phyloP scores from a whole-genome alignment of 495 filamentous ascomycete genomes.

The Xylaria palmicola region DNA sequence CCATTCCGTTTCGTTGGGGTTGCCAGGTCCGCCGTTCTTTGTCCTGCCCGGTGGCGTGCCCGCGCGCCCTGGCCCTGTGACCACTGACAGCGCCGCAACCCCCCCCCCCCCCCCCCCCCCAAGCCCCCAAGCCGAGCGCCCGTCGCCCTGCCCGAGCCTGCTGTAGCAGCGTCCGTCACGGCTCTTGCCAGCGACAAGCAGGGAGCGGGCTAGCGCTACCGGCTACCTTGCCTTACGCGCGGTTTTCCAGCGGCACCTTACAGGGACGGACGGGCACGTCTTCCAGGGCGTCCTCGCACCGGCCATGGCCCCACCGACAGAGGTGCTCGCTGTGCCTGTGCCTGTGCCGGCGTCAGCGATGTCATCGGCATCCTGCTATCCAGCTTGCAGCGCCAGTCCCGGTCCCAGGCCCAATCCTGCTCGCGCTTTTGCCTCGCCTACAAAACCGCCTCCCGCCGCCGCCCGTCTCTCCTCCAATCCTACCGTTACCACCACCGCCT shows the following conservation, averaged over 20 bases:
- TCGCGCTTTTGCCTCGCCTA: conserved; percentile 15
- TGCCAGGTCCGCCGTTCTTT: background rate
- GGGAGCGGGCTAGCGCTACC: background rate
- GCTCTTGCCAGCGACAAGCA: background rate
- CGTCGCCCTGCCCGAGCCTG: background rate
- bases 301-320: conserved; percentile 5
- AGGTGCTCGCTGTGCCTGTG: background rate
- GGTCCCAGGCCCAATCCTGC: background rate
- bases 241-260: background rate
- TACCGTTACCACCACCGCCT: conserved; percentile 1
- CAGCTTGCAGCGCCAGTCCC: background rate
- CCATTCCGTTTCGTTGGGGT: background rate
- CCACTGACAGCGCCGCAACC: background rate
- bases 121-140: background rate
- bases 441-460: conserved; percentile 24
- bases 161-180: background rate
- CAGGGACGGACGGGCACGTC: no score
- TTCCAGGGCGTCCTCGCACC: background rate
- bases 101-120: no score
- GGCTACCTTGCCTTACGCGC: background rate
- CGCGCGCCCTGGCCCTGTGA: background rate
- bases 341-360: background rate
- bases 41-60: background rate
- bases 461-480: no score
- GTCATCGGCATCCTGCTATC: conserved; percentile 6